Evolutionary conservation across 257 asterid species (phyloP).

Genomic region (Nicotiana undulata): DNA sequence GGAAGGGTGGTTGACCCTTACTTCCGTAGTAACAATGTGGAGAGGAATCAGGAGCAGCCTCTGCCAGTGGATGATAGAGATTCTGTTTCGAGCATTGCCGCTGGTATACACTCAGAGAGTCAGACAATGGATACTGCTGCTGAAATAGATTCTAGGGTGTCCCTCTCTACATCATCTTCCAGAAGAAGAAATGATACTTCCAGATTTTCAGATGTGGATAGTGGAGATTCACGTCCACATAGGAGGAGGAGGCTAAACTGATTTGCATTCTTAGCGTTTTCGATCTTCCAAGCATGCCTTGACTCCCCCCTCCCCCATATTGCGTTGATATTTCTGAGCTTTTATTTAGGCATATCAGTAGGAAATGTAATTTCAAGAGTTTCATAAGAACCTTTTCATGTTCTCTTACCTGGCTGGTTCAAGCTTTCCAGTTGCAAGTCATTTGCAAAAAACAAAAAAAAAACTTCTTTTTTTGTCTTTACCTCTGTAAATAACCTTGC

Average conservation of each 20-base stretch:
- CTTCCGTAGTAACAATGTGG: constrained; percentile 36
- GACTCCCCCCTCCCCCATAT: background rate
- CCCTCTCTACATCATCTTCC: constrained; percentile 79
- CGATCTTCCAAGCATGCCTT: background rate
- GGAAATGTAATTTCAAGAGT: constrained; percentile 7
- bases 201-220: constrained; percentile 80
- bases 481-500: constrained; percentile 11
- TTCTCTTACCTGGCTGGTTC: background rate
- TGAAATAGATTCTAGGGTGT: constrained; percentile 79
- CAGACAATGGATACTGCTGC: constrained; percentile 83
- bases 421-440: background rate
- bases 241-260: constrained; percentile 82
- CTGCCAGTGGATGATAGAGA: constrained; percentile 75
- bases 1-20: constrained; percentile 63
- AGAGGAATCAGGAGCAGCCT: constrained; percentile 41
- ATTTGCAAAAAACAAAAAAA: background rate
- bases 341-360: background rate
- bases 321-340: background rate
- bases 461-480: background rate
- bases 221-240: constrained; percentile 91
- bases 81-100: constrained; percentile 92
- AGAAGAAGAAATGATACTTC: constrained; percentile 71
- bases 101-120: constrained; percentile 94
- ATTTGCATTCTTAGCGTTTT: constrained; percentile 1
- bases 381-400: background rate